phyloP scores from a whole-genome alignment of 192 early-diverging fungal genomes.

The Coemansia sp. region DNA sequence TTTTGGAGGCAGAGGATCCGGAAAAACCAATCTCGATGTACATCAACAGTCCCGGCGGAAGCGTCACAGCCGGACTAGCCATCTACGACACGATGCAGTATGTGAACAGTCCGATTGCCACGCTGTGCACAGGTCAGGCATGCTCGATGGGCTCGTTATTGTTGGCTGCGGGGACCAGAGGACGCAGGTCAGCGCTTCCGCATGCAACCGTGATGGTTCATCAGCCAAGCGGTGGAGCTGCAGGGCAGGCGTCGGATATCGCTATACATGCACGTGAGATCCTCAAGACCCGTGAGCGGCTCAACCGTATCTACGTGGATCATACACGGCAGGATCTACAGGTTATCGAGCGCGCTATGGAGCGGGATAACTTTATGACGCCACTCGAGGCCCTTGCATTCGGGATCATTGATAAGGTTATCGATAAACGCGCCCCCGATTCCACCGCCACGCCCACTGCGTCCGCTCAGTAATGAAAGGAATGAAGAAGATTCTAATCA shows the following conservation, averaged over 20 bases:
- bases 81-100: constrained; percentile 93
- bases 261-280: constrained; percentile 98
- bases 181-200: constrained; percentile 82
- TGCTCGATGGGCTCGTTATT: constrained; percentile 98
- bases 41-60: constrained; percentile 97
- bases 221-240: constrained; percentile 94
- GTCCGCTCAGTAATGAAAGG: no score
- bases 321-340: constrained; percentile 84
- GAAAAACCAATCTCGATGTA: constrained; percentile 94
- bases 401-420: constrained; percentile 88
- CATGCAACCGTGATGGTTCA: constrained; percentile 97
- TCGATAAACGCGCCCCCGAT: constrained; percentile 64
- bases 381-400: constrained; percentile 85
- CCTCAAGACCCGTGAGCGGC: constrained; percentile 73
- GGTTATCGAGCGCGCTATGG: constrained; percentile 85
- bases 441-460: background rate
- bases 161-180: constrained; percentile 84
- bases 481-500: no score
- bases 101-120: constrained; percentile 88
- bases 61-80: constrained; percentile 92
- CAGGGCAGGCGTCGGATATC: constrained; percentile 94
- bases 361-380: constrained; percentile 94
- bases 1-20: constrained; percentile 91
- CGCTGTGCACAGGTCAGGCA: constrained; percentile 95
- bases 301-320: constrained; percentile 84